Percentiles rank a stretch among this genome's conserved stretches.
Evolutionary conservation across 2,329 filamentous ascomycete species (phyloP).

Genomic region (Colletotrichum trifolii): DNA sequence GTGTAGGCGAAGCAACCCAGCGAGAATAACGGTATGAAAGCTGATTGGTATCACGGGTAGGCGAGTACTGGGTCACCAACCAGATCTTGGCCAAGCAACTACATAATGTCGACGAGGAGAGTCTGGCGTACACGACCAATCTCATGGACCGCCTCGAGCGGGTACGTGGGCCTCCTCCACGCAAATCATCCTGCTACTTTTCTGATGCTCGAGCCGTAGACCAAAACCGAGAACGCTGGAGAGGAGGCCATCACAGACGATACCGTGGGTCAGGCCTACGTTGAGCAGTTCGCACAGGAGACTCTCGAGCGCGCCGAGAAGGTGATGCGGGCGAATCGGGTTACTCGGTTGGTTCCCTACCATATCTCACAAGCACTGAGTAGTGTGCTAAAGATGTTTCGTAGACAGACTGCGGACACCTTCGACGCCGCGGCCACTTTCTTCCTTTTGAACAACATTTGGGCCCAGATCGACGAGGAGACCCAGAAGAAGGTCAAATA

Average conservation of each 20-base stretch:
- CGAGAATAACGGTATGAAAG: no score
- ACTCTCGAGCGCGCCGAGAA: conserved; percentile 87
- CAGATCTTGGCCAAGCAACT: conserved; percentile 86
- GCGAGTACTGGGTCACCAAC: conserved; percentile 92
- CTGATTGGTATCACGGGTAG: conserved; percentile 53
- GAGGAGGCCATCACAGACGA: conserved; percentile 91
- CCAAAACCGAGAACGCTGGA: conserved; percentile 76
- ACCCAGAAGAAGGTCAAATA: conserved; percentile 90
- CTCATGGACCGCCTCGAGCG: conserved; percentile 93
- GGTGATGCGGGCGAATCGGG: conserved; percentile 83
- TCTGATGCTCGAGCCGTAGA: conserved; percentile 52
- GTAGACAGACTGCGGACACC: conserved; percentile 89
- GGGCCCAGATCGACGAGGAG: conserved; percentile 80
- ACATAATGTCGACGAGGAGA: conserved; percentile 82
- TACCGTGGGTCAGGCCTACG: conserved; percentile 85
- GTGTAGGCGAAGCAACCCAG: conserved; percentile 70
- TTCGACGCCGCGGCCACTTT: conserved; percentile 94
- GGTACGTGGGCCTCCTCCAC: conserved; percentile 53
- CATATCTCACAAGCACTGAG: background rate
- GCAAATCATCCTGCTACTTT: background rate
- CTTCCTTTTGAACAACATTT: conserved; percentile 87
- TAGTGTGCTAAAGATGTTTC: background rate
- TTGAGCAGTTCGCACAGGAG: conserved; percentile 93
- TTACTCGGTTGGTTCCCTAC: conserved; percentile 63
- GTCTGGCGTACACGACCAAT: conserved; percentile 80